Base-by-base conservation (phyloP, 139 green algal species). In the Chlorella sp. region DNA sequence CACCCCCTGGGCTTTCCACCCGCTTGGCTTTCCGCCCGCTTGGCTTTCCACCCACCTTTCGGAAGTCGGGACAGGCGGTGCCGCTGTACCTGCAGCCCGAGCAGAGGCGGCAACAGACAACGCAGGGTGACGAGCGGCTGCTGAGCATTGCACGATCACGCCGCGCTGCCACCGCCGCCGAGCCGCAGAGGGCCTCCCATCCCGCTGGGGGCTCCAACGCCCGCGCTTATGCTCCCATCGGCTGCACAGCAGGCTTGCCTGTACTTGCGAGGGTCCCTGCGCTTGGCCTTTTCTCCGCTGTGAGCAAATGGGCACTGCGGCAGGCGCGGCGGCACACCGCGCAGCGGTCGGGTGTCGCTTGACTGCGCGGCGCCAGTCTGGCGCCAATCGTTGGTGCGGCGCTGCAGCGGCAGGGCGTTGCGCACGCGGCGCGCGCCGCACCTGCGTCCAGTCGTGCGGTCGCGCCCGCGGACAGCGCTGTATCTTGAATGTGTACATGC, bases 31-130 rank as follows among this genome's bases (percentile, higher is more conserved):
- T n/a, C n/a, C n/a, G n/a, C n/a, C n/a, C n/a, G n/a, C n/a, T n/a
- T n/a, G 62, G 62, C 11, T 50, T 48, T 29, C 12, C 62, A 31
- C 83, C 51, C 55, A 91, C 91, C 88, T 91, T 87, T 3, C 92
- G 67, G 48, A 96, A 98, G 48, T 98, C 95, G 0, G 94, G 91
- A 79, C 96, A 99, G 4, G 95, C 90, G 36, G 81, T 87, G 67
- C 86, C 90, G 65, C 56, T 86, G 84, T 98, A 97, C 27, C 73
- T 76, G 71, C 66, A 75, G 53, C 69, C 53, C 53, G n/a, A n/a
- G n/a, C n/a, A n/a, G n/a, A n/a, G n/a, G n/a, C n/a, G n/a, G n/a
- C n/a, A n/a, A n/a, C n/a, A n/a, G n/a, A n/a, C n/a, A n/a, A n/a
- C n/a, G n/a, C n/a, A n/a, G n/a, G n/a, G n/a, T n/a, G n/a, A n/a